phyloP scores from a whole-genome alignment of 257 asterid species.

The Nicotiana attenuata region DNA sequence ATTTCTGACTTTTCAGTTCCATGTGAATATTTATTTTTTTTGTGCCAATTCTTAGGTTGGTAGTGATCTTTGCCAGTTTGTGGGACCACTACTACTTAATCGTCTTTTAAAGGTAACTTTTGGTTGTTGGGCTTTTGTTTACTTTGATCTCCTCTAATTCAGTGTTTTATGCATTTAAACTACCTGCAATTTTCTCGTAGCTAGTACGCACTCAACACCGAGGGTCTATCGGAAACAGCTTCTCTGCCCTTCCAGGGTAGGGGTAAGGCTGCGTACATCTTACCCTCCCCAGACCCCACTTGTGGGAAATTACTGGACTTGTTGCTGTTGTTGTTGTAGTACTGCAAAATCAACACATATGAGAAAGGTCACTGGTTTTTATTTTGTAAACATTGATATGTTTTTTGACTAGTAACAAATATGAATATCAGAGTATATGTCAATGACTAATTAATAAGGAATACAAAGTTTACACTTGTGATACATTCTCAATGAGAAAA shows the following conservation, averaged over 20 bases:
- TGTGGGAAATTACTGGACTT: too few relatives aligned
- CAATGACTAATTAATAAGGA: neutral
- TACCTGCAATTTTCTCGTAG: neutral
- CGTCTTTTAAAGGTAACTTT: slow-evolving; percentile 60
- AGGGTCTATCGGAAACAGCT: too few relatives aligned
- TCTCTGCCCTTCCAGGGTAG: too few relatives aligned
- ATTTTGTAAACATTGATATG: neutral
- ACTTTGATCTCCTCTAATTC: neutral
- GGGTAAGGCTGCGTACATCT: too few relatives aligned
- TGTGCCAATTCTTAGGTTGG: slow-evolving; percentile 50
- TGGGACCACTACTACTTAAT: slow-evolving; percentile 73
- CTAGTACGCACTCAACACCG: neutral
- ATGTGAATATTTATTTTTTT: neutral
- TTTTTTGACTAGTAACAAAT: neutral
- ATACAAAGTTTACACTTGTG: neutral
- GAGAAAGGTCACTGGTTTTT: neutral
- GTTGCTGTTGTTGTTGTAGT: too few relatives aligned
- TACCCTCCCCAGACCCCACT: too few relatives aligned
- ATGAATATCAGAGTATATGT: neutral
- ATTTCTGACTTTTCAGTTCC: neutral
- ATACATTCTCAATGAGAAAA: neutral
- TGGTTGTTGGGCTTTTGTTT: neutral
- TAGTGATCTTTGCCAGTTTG: slow-evolving; percentile 79
- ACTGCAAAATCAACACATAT: neutral
- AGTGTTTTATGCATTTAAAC: neutral